Percentiles rank a stretch among this genome's conserved stretches.
These are phyloP conservation scores for Cenchrus americanus DNA, from an alignment of 176 grass and related monocot genomes.

Conservation along the genomic window DNA sequence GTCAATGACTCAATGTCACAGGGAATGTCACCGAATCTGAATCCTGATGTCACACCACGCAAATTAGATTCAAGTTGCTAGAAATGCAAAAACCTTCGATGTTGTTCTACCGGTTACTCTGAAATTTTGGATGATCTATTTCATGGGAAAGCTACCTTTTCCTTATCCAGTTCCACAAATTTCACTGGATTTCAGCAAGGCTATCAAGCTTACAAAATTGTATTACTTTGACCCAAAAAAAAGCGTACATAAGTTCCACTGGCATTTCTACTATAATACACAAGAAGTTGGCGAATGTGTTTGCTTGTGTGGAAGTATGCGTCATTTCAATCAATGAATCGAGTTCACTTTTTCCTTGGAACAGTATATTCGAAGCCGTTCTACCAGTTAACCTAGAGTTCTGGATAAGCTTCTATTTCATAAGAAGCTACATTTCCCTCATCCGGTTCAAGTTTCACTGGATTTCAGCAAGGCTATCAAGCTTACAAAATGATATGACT, in stretches of 20 bases:
- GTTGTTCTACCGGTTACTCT: not conserved
- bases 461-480: too few species aligned
- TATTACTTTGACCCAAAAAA: not conserved
- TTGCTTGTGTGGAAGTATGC: not conserved
- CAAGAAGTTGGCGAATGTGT: not conserved
- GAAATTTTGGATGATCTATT: not conserved
- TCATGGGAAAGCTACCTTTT: not conserved
- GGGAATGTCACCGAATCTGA: too few species aligned
- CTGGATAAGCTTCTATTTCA: too few species aligned
- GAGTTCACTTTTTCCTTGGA: not conserved
- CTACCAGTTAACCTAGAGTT: too few species aligned
- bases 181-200: not conserved
- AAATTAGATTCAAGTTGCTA: not conserved
- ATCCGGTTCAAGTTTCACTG: too few species aligned
- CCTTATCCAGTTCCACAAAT: not conserved
- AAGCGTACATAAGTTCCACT: not conserved
- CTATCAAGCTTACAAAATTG: not conserved
- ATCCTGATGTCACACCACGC: too few species aligned
- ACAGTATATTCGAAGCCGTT: not conserved
- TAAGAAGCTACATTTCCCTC: too few species aligned
- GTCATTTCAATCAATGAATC: constrained; percentile 6
- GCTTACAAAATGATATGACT: too few species aligned
- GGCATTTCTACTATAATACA: not conserved
- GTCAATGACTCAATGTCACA: too few species aligned
- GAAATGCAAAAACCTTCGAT: not conserved